Evolutionary conservation across 192 early-diverging fungal species (phyloP).

Genomic region (Lobosporangium transversale): DNA sequence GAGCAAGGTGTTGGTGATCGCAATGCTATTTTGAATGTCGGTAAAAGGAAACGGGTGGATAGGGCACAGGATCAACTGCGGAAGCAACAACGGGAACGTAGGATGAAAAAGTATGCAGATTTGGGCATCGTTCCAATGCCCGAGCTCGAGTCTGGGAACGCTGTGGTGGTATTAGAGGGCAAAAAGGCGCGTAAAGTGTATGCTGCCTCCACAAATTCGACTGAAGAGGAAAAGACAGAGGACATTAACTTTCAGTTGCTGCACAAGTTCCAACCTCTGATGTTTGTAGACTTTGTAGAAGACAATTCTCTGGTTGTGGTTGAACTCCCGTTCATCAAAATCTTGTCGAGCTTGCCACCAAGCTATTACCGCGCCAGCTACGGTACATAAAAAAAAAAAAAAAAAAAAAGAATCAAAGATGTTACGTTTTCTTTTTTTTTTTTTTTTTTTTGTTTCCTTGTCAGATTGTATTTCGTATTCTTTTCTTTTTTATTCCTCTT

Average conservation of each 20-base stretch:
- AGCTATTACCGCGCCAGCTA: constrained; percentile 88
- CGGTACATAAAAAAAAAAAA: constrained; percentile 62
- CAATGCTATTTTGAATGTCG: constrained; percentile 63
- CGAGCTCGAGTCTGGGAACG: constrained; percentile 44
- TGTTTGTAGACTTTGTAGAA: constrained; percentile 81
- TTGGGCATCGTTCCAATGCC: constrained; percentile 33
- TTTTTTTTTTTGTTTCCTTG: constrained; percentile 2
- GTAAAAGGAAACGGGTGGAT: constrained; percentile 68
- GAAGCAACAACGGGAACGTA: constrained; percentile 54
- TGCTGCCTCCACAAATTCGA: constrained; percentile 29
- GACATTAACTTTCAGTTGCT: constrained; percentile 74
- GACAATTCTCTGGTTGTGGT: constrained; percentile 83
- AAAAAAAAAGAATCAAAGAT: neutral
- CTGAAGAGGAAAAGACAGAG: constrained; percentile 60
- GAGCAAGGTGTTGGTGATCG: constrained; percentile 62
- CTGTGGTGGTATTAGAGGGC: constrained; percentile 47
- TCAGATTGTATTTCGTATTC: too few species aligned
- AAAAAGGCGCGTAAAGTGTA: constrained; percentile 37
- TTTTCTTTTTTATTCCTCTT: neutral
- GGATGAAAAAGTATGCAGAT: constrained; percentile 56
- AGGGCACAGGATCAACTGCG: constrained; percentile 51
- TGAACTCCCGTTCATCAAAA: constrained; percentile 86
- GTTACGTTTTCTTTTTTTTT: neutral
- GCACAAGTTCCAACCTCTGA: constrained; percentile 85
- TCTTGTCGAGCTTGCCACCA: constrained; percentile 80